phyloP scores from a whole-genome alignment of 345 rosid genomes.

The Euphorbia tirucalli region DNA sequence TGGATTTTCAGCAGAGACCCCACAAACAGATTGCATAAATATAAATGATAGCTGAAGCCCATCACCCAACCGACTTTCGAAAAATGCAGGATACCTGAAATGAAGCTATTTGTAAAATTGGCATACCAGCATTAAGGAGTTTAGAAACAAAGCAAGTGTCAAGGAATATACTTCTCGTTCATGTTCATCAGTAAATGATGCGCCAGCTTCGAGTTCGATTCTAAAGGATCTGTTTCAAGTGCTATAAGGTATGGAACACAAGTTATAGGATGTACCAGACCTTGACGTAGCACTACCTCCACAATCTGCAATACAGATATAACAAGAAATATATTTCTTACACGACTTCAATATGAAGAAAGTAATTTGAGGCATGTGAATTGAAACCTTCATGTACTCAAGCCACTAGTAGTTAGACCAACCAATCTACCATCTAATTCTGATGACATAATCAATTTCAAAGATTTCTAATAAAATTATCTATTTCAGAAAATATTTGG shows the following conservation, averaged over 20 bases:
- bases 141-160: neutral
- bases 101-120: conserved; percentile 25
- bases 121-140: neutral
- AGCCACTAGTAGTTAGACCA: neutral
- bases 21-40: conserved; percentile 65
- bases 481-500: too few relatives aligned
- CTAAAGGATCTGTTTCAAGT: conserved; percentile 95
- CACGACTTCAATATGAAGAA: neutral
- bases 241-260: conserved; percentile 99
- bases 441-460: too few relatives aligned
- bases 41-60: conserved; percentile 93
- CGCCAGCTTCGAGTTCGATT: conserved; percentile 88
- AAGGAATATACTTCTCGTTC: conserved; percentile 86
- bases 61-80: conserved; percentile 97
- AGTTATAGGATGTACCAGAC: conserved; percentile 99
- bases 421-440: conserved; percentile 4
- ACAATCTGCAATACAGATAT: conserved; percentile 64
- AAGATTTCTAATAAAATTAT: neutral
- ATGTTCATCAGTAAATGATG: conserved; percentile 98
- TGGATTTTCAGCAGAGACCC: conserved; percentile 36
- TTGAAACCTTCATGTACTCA: neutral
- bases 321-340: neutral
- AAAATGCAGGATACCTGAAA: conserved; percentile 93
- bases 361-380: neutral
- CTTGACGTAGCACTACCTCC: conserved; percentile 95